phyloP scores from a whole-genome alignment of 2,329 filamentous ascomycete genomes.

The Arthrobotrys iridis region DNA sequence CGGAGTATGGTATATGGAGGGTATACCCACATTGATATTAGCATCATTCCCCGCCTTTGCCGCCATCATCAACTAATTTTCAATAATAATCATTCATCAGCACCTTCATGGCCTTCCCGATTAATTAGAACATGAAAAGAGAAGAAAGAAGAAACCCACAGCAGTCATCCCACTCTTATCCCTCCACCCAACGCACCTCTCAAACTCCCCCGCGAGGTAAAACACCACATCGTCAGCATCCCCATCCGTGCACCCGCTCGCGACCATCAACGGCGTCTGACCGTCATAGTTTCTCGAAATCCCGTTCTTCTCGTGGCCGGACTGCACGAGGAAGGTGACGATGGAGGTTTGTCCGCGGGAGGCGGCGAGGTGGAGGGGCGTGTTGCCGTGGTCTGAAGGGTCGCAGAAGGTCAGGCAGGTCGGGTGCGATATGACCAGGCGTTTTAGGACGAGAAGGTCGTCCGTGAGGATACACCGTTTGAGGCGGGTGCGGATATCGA shows the following conservation, averaged over 20 bases:
- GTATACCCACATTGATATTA: conserved; percentile 55
- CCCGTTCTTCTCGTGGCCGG: conserved; percentile 55
- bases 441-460: conserved; percentile 57
- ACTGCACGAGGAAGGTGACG: conserved; percentile 40
- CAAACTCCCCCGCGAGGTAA: conserved; percentile 54
- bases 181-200: conserved; percentile 55
- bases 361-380: conserved; percentile 57
- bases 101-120: not conserved
- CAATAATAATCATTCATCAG: not conserved
- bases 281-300: conserved; percentile 56
- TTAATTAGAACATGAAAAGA: not conserved
- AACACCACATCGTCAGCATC: conserved; percentile 55
- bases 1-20: too few relatives aligned
- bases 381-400: conserved; percentile 55
- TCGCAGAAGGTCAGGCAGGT: conserved; percentile 56
- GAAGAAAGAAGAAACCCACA: not conserved
- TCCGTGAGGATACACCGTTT: conserved; percentile 57
- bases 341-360: conserved; percentile 55
- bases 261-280: conserved; percentile 58
- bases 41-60: conserved; percentile 56
- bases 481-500: conserved; percentile 58
- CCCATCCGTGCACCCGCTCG: conserved; percentile 52
- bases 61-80: conserved; percentile 56
- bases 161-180: conserved; percentile 57
- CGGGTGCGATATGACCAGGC: conserved; percentile 57